These are phyloP conservation scores for Apiospora phragmitis DNA, from an alignment of 2,329 filamentous ascomycete genomes.

Conservation along the genomic window DNA sequence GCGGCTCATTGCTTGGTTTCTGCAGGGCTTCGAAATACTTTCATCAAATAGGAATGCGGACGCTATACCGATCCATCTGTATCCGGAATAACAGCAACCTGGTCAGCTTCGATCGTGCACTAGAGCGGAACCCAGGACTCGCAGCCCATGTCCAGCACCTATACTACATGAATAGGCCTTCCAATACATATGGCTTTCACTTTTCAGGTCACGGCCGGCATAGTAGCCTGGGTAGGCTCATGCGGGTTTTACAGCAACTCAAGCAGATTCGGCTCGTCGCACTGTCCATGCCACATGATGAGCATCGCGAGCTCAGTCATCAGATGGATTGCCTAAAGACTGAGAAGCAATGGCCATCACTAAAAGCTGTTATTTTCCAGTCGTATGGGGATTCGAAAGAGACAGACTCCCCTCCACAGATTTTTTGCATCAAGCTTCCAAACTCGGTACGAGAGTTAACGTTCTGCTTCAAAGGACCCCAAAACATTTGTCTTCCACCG, in stretches of 20 bases:
- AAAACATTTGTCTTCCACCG: not conserved
- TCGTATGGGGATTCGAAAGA: not conserved
- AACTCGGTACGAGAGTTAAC: not conserved
- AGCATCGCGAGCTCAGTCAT: not conserved
- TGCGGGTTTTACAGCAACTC: not conserved
- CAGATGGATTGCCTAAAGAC: not conserved
- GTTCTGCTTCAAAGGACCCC: not conserved
- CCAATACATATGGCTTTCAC: not conserved
- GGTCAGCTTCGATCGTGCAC: not conserved
- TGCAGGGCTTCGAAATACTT: not conserved
- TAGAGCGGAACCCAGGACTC: not conserved
- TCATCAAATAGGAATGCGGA: not conserved
- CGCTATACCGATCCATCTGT: not conserved
- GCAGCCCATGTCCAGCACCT: not conserved
- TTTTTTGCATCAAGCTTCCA: not conserved
- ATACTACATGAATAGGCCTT: not conserved
- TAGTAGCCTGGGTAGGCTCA: not conserved
- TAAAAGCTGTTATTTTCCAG: not conserved
- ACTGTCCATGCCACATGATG: not conserved
- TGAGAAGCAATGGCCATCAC: not conserved
- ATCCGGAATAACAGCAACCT: not conserved
- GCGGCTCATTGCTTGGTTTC: not conserved
- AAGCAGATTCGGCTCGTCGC: not conserved
- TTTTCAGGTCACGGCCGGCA: not conserved
- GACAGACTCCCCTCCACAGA: not conserved